Conservation (phyloP, 2,329 filamentous ascomycete genomes). For the Coleophoma crateriformis region DNA sequence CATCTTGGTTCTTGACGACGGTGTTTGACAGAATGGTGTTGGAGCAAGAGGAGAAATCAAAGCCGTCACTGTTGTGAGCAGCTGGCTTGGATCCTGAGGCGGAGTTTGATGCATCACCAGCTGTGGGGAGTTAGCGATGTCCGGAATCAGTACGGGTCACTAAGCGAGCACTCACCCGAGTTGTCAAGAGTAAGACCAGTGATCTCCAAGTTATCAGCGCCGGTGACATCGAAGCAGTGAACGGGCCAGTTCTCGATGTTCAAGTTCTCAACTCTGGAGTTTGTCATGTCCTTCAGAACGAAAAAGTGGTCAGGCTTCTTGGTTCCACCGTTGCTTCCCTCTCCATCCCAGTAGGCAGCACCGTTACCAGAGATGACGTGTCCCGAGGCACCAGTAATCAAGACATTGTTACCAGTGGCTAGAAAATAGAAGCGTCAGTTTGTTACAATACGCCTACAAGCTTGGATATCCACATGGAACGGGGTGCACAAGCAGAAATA, state of each 20-base stretch:
- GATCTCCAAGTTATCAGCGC: conserved; percentile 35
- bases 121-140: conserved; percentile 13
- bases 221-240: conserved; percentile 41
- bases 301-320: conserved; percentile 48
- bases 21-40: conserved; percentile 42
- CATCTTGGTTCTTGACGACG: conserved; percentile 49
- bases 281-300: conserved; percentile 40
- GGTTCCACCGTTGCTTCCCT: conserved; percentile 50
- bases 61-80: conserved; percentile 45
- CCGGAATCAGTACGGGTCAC: too few relatives aligned
- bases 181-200: conserved; percentile 49
- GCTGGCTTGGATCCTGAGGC: conserved; percentile 2
- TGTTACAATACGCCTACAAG: too few relatives aligned
- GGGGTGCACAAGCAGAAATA: too few relatives aligned
- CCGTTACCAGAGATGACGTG: conserved; percentile 51
- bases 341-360: conserved; percentile 52
- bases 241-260: conserved; percentile 47
- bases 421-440: conserved; percentile 8
- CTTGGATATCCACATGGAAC: too few relatives aligned
- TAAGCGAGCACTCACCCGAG: conserved; percentile 15
- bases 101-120: conserved; percentile 36
- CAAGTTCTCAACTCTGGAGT: conserved; percentile 39
- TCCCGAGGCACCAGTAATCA: conserved; percentile 45
- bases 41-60: conserved; percentile 39
- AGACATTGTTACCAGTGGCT: conserved; percentile 49